phyloP scores from a whole-genome alignment of 148 eudicot species.

The Vaccinium corymbosum region DNA sequence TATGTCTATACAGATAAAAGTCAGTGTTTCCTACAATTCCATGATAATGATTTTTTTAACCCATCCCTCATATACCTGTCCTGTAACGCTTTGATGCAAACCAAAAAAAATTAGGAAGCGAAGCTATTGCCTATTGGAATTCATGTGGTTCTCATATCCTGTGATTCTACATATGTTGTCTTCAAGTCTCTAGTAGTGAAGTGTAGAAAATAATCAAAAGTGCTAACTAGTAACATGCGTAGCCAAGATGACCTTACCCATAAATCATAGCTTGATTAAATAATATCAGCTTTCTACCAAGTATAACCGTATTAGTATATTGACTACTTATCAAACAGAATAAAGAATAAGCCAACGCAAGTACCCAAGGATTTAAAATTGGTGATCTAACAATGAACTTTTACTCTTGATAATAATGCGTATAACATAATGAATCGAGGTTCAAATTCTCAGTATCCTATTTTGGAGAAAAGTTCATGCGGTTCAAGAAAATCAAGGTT shows the following conservation, averaged over 20 bases:
- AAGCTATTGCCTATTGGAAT: background rate
- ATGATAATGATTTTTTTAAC: background rate
- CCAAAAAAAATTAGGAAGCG: background rate
- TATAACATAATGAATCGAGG: background rate
- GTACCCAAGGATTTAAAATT: background rate
- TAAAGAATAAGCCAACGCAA: background rate
- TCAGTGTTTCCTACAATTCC: background rate
- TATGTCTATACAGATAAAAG: background rate
- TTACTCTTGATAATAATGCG: too few relatives aligned
- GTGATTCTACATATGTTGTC: background rate
- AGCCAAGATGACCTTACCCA: background rate
- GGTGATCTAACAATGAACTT: background rate
- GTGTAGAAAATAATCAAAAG: background rate
- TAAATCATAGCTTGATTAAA: background rate
- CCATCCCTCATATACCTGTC: background rate
- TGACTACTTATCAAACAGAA: background rate
- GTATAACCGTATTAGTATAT: background rate
- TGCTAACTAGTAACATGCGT: background rate
- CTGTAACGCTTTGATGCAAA: background rate
- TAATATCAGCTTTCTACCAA: background rate
- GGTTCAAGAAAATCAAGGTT: background rate
- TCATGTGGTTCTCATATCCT: background rate
- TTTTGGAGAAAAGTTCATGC: background rate
- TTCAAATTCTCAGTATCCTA: background rate
- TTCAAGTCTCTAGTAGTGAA: background rate